These are phyloP conservation scores for Fusarium albidum DNA, from an alignment of 2,329 filamentous ascomycete species.

Conservation along the genomic window DNA sequence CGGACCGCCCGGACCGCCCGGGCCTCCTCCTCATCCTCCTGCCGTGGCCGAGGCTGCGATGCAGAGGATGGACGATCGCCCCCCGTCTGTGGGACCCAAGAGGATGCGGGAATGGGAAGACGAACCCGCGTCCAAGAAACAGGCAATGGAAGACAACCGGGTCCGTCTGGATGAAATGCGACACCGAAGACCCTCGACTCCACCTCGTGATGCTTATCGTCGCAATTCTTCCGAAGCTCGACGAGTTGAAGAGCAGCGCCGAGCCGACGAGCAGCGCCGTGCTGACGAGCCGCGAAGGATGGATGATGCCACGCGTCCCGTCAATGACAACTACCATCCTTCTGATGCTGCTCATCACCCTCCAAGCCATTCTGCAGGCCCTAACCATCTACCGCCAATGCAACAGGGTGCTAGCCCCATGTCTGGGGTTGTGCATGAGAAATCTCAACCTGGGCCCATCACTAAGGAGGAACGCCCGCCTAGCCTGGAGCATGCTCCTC, in stretches of 20 bases:
- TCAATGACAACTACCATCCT: constrained; percentile 84
- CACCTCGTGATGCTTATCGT: constrained; percentile 73
- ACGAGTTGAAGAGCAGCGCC: constrained; percentile 70
- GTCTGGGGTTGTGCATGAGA: constrained; percentile 61
- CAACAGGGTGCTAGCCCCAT: constrained; percentile 66
- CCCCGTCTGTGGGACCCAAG: constrained; percentile 82
- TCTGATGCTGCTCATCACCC: constrained; percentile 89
- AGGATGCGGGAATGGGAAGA: constrained; percentile 93
- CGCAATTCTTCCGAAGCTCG: constrained; percentile 80
- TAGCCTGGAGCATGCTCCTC: constrained; percentile 47
- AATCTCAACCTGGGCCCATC: constrained; percentile 40
- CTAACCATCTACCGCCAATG: constrained; percentile 68
- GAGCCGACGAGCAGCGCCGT: constrained; percentile 69
- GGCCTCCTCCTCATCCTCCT: constrained; percentile 58
- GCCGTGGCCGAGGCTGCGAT: constrained; percentile 71
- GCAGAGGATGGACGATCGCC: constrained; percentile 72
- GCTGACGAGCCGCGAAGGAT: constrained; percentile 63
- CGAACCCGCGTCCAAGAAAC: constrained; percentile 81
- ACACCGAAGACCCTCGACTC: constrained; percentile 80
- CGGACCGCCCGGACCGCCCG: constrained; percentile 30
- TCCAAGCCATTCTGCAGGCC: constrained; percentile 61
- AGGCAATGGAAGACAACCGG: constrained; percentile 86
- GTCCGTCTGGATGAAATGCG: constrained; percentile 86
- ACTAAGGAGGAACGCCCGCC: constrained; percentile 69
- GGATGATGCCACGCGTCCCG: constrained; percentile 73